Base-by-base conservation (phyloP, 305 asterid species). In the Fraxinus albicans region DNA sequence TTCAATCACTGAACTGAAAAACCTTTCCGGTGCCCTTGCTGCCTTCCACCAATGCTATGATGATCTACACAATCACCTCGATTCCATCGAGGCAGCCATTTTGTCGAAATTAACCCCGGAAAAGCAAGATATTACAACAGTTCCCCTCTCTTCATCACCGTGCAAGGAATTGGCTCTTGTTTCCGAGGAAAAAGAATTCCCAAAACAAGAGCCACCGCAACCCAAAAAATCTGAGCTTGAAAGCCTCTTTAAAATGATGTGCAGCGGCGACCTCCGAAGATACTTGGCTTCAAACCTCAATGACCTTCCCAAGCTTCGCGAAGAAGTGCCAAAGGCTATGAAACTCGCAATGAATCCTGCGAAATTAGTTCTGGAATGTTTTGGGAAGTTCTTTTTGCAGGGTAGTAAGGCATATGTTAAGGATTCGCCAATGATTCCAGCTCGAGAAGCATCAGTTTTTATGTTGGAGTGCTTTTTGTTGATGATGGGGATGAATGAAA, bases 371-470 rank as follows among this genome's bases (percentile, higher is more conserved):
- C 87, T 96, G 31, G 98, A 93, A 7, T 89, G 94, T 73, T 47
- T 86, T 23, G 98, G 99, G 76, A 94, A 93, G 84, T 94, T 96
- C 89, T 96, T 81, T 81, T 81, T 93, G 90, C 97, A 92, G 91
- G 94, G 97, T 65, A 90, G 91, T 34, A 91, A 82, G 89, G 93
- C 98, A 1, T 93, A 88, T 75, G 60, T 84, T 42, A 86, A 73
- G 84, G 78, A 85, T 85, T 92, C 98, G 19, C 93, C 91, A 3
- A 90, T 91, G 96, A 85, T 90, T 79, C 85, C 88, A 0, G 88
- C 92, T n/a, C 91, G 99, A 63, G 93, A 93, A 86, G 97, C 93
- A 12, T 94, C 97, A 3, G 89, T 93, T 76, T 86, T 93, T 82
- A 82, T 86, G 23, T 83, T 96, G 89, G 98, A 96, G 85, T 96